Evolutionary conservation across 305 asterid species (phyloP), one percentile per base, ranked within the genome.

Genomic region (Fraxinus greggii): DNA sequence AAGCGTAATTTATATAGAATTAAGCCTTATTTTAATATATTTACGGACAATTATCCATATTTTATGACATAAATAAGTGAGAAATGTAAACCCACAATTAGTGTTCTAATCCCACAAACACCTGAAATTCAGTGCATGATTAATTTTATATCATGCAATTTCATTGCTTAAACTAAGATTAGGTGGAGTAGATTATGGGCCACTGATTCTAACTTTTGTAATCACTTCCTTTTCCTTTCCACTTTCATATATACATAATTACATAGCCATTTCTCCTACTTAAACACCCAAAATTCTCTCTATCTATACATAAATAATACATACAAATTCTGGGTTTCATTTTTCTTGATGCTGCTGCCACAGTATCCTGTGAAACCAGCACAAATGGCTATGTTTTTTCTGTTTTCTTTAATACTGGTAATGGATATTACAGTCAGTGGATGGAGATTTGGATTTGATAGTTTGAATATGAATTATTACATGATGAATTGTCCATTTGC

Each of bases 401-500:
- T 84, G 65, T 33, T 90, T 7, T 75, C 79, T 31, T 80, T 87
- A 78, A 45, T 93, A 29, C 32, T 89, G 72, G 1, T 83, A n/a
- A 83, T 89, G 82, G 79, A 83, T 51, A 76, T 84, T 78, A 56
- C 87, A 29, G 80, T 28, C 0, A 83, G 82, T 84, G 92, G 91
- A 32, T 72, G 82, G 86, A 79, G 79, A 77, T 38, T 13, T 77
- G 85, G 85, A 1, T 92, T 78, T 0, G 79, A 87, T 83, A 95
- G 95, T 70, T 85, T 95, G 56, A 92, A 84, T 79, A 91, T 92
- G 97, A 84, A 84, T 63, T 95, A 95, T 83, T 95, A 95, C 88
- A n/a, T 85, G 1, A 80, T 90, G 88, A 73, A 74, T 38, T 95
- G 99, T 79, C 99, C 98, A 0, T 72, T 90, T 36, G 98, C 93